These are phyloP conservation scores for Tubosaeta sp. DNA, from an alignment of 768 basidiomycete species.

Conservation along the genomic window DNA sequence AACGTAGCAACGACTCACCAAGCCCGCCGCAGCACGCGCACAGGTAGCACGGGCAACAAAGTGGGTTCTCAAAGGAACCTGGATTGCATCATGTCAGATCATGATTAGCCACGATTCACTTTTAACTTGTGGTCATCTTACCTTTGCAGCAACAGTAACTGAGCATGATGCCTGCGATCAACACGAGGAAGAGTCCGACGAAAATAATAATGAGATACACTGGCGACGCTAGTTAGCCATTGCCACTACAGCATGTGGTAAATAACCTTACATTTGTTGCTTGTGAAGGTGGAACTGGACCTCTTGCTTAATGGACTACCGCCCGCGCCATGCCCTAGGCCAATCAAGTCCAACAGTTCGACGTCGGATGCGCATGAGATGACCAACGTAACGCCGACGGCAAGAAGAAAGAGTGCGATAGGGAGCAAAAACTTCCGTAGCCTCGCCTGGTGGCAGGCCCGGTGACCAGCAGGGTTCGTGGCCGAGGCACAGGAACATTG, in stretches of 20 bases:
- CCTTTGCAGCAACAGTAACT: constrained; percentile 66
- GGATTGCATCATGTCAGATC: background rate
- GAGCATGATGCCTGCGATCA: constrained; percentile 53
- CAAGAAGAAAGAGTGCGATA: constrained; percentile 30
- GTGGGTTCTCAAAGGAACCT: constrained; percentile 59
- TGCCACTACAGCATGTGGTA: background rate
- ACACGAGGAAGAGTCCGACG: constrained; percentile 54
- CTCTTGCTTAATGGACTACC: constrained; percentile 29
- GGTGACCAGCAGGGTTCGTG: constrained; percentile 22
- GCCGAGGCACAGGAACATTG: constrained; percentile 21
- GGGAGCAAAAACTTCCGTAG: constrained; percentile 35
- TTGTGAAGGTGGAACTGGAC: constrained; percentile 34
- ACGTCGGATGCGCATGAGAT: constrained; percentile 30
- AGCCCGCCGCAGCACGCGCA: constrained; percentile 72
- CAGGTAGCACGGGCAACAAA: constrained; percentile 67
- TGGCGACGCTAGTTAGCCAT: constrained; percentile 18
- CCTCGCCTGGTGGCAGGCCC: constrained; percentile 30
- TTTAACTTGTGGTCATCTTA: constrained; percentile 12
- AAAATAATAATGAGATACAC: constrained; percentile 65
- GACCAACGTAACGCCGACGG: constrained; percentile 27
- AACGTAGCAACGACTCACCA: constrained; percentile 34
- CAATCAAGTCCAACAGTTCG: constrained; percentile 20
- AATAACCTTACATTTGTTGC: constrained; percentile 39
- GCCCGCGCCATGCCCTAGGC: constrained; percentile 26
- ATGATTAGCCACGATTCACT: background rate